phyloP scores from a whole-genome alignment of 768 basidiomycete species.

The Leccinum longicurvipes region DNA sequence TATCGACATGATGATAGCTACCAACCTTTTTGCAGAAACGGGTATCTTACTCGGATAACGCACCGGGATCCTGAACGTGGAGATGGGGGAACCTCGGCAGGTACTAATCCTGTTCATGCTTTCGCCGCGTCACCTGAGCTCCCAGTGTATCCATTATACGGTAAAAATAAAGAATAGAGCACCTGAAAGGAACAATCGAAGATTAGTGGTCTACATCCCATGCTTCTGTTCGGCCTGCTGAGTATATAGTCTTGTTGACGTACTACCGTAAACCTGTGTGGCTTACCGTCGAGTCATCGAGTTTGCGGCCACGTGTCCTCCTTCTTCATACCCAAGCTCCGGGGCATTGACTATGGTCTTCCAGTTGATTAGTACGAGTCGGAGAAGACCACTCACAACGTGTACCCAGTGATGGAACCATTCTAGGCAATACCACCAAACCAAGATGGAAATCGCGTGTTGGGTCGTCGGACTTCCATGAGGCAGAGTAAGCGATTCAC shows the following conservation, averaged over 20 bases:
- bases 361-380: background rate
- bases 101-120: background rate
- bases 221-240: background rate
- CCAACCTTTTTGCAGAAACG: background rate
- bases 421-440: background rate
- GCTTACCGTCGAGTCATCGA: background rate
- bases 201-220: background rate
- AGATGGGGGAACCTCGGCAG: background rate
- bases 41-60: background rate
- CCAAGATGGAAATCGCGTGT: constrained; percentile 15
- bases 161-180: background rate
- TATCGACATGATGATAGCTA: background rate
- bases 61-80: background rate
- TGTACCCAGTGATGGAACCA: background rate
- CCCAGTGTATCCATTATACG: background rate
- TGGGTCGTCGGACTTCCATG: constrained; percentile 4
- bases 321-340: background rate
- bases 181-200: background rate
- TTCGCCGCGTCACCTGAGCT: background rate
- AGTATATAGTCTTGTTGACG: background rate
- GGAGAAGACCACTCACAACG: background rate
- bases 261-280: background rate
- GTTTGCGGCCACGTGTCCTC: background rate
- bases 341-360: background rate
- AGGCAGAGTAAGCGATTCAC: constrained; percentile 13